phyloP scores from a whole-genome alignment of 257 asterid genomes.

The Echium plantagineum region DNA sequence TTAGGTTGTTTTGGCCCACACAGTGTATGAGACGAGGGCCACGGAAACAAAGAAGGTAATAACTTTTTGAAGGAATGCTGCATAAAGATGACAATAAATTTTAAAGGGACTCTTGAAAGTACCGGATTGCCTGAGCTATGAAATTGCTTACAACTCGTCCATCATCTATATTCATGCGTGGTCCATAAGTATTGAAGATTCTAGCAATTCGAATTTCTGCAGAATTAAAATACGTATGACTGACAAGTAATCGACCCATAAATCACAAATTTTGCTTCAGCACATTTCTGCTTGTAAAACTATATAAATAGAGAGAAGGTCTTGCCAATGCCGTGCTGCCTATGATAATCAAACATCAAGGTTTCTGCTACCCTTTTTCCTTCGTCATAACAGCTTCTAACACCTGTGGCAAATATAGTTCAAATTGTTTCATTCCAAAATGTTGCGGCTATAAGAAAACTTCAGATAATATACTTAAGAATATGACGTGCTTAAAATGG shows the following conservation, averaged over 20 bases:
- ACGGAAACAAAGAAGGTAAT: neutral
- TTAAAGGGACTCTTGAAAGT: conserved; percentile 2
- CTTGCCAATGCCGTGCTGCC: conserved; percentile 89
- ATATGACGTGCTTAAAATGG: neutral
- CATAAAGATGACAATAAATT: neutral
- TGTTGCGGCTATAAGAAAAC: neutral
- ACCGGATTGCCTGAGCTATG: conserved; percentile 97
- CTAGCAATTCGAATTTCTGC: conserved; percentile 90
- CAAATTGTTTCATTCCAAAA: neutral
- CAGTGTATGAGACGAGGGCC: neutral
- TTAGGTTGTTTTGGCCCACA: neutral
- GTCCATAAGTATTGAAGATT: conserved; percentile 95
- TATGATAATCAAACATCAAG: conserved; percentile 93
- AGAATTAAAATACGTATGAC: conserved; percentile 4
- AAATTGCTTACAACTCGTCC: conserved; percentile 99
- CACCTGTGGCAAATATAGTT: conserved; percentile 38
- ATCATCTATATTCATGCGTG: conserved; percentile 96
- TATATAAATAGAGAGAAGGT: conserved; percentile 4
- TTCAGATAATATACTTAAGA: too few species aligned
- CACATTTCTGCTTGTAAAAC: neutral
- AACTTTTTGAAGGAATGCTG: neutral
- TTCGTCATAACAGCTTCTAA: conserved; percentile 91
- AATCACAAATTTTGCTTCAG: neutral
- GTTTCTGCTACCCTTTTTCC: conserved; percentile 96
- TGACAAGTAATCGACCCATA: neutral